Base-by-base conservation (phyloP, 2,329 filamentous ascomycete species). In the Aureobasidium subglaciale region DNA sequence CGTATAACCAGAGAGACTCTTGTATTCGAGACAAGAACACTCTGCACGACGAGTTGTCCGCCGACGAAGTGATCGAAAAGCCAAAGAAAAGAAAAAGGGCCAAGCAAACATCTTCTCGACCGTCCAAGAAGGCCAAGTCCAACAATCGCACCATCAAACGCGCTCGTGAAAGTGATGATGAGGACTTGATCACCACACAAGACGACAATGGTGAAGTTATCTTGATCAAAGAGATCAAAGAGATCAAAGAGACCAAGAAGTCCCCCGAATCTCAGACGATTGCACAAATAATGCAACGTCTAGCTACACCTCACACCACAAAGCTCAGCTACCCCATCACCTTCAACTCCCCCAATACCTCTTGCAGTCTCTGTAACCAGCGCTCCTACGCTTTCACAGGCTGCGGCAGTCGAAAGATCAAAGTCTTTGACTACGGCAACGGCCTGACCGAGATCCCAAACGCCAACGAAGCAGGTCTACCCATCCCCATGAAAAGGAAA, bases 341-440 rank as follows among this genome's bases (percentile, higher is more conserved):
- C 11, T 74, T 75, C 61, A 66, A 70, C 30, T 61, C 69, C 57
- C 59, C 64, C 5, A 59, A 63, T 11, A 29, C 61, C 5, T 20
- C 43, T 32, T 77, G 74, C 59, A 61, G 72, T 57, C 76, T 72
- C 67, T 77, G 74, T 58, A 53, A 60, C 1, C 86, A 97, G 65
- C 83, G 90, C 24, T 96, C 92, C 5, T 99, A 95, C 75, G 86
- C 92, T 43, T 84, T 92, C 24, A 86, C 97, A 67, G 88, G 95
- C 70, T 90, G 93, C 62, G 84, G 96, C 68, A 92, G 92, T 45
- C 77, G 80, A 30, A 80, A 95, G 35, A 83, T 96, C 20, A 90
- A 96, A 15, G 15, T 32, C n/a, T 43, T 49, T 24, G 42, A 38
- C 35, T 48, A 18, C 16, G 29, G 8, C 9, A 34, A 30, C 1